A percentile compares a stretch with the other conserved stretches of the same genome.
phyloP scores from a whole-genome alignment of 225 moss, liverwort and hornwort genomes.

The Sphagnum contortum region DNA sequence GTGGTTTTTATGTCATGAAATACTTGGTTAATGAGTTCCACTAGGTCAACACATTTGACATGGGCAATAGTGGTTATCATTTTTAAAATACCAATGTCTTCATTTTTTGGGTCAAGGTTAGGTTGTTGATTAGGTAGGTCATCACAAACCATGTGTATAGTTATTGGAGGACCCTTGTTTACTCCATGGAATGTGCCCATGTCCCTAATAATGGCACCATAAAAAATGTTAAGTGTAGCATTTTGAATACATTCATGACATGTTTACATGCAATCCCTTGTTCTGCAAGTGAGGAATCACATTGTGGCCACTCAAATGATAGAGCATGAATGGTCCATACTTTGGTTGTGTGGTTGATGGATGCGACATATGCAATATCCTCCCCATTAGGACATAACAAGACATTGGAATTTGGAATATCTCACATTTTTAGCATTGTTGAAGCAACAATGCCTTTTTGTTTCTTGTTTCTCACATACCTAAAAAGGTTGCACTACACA shows the following conservation, averaged over 20 bases:
- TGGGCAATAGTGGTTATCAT: background rate
- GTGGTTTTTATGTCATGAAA: background rate
- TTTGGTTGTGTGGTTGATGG: background rate
- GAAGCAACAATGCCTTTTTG: no score
- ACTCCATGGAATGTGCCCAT: background rate
- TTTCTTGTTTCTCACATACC: no score
- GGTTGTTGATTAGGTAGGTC: background rate
- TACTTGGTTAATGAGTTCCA: background rate
- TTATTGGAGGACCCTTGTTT: background rate
- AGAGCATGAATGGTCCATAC: background rate
- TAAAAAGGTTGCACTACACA: no score
- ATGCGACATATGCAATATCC: background rate
- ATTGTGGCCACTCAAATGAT: background rate
- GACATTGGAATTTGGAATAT: background rate
- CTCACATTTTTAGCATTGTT: no score
- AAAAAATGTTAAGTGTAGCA: background rate
- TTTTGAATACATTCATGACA: background rate
- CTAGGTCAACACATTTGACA: background rate
- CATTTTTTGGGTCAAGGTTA: no score
- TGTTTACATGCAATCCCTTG: background rate
- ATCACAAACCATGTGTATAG: background rate
- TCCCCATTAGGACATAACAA: background rate
- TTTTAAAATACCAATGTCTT: background rate
- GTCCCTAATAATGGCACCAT: background rate
- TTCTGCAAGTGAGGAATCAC: background rate